These are phyloP conservation scores for Aspergillus heteromorphus DNA, from an alignment of 495 filamentous ascomycete genomes.

Conservation along the genomic window DNA sequence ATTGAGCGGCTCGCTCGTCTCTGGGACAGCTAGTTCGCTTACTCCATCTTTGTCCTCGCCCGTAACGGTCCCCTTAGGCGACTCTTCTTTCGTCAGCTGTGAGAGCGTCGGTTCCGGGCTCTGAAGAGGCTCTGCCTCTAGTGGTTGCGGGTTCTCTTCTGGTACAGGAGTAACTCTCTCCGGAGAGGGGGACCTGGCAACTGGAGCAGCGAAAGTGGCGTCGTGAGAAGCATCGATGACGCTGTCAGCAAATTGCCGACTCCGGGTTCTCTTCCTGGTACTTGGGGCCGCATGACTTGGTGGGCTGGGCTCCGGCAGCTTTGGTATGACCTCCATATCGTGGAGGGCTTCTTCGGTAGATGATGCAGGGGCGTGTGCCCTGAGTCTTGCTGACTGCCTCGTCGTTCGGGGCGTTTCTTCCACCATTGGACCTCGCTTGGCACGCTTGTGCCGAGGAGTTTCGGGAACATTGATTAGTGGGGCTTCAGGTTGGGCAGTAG, in stretches of 20 bases:
- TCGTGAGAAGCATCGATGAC: constrained; percentile 2
- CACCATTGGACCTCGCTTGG: constrained; percentile 14
- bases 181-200: constrained; percentile 9
- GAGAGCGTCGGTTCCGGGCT: not conserved
- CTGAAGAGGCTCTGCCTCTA: constrained; percentile 2
- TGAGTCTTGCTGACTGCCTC: constrained; percentile 33
- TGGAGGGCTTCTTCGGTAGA: constrained; percentile 19
- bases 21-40: not conserved
- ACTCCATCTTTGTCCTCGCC: constrained; percentile 2
- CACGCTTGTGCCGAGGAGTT: constrained; percentile 29
- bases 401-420: constrained; percentile 28
- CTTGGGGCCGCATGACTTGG: constrained; percentile 7
- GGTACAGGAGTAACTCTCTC: constrained; percentile 2
- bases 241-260: constrained; percentile 9
- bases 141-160: not conserved
- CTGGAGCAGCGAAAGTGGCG: not conserved
- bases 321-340: constrained; percentile 13
- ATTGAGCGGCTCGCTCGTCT: not conserved
- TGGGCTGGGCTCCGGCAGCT: constrained; percentile 12
- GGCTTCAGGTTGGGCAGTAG: constrained; percentile 11
- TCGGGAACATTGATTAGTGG: constrained; percentile 26
- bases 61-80: constrained; percentile 8
- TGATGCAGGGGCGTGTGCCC: constrained; percentile 14
- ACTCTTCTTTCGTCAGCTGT: constrained; percentile 1
- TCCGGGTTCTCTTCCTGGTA: constrained; percentile 15